Conservation (phyloP, 805 yeast genomes). For the Wickerhamiella sergipiensis region DNA sequence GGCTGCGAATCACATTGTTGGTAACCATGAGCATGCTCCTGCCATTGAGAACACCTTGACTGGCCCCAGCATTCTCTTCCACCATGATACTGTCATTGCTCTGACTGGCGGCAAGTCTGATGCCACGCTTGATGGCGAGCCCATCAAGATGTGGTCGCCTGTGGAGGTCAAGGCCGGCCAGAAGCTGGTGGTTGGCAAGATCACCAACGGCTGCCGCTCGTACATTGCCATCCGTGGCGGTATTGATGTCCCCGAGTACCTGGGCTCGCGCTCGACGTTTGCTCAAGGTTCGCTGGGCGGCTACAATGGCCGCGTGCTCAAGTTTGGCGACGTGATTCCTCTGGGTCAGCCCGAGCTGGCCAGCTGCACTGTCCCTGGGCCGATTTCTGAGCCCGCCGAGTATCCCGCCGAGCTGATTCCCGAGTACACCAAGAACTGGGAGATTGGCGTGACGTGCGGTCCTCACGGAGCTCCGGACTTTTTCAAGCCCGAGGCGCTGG, state of each 20-base stretch:
- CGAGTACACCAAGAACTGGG: slow-evolving; percentile 47
- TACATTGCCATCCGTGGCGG: slow-evolving; percentile 88
- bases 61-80: slow-evolving; percentile 82
- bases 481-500: slow-evolving; percentile 61
- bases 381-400: slow-evolving; percentile 47
- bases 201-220: slow-evolving; percentile 73
- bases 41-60: slow-evolving; percentile 78
- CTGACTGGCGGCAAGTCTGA: slow-evolving; percentile 76
- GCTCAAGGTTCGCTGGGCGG: slow-evolving; percentile 90
- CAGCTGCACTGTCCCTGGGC: slow-evolving; percentile 58
- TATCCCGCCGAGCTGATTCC: slow-evolving; percentile 48
- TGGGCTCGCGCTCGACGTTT: slow-evolving; percentile 94
- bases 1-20: slow-evolving; percentile 80
- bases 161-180: slow-evolving; percentile 60
- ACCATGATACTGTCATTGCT: slow-evolving; percentile 61
- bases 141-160: slow-evolving; percentile 58
- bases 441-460: slow-evolving; percentile 87
- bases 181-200: slow-evolving; percentile 65
- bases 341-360: slow-evolving; percentile 63
- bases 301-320: slow-evolving; percentile 80
- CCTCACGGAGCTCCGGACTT: slow-evolving; percentile 98
- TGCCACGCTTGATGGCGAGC: slow-evolving; percentile 49
- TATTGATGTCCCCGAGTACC: slow-evolving; percentile 82
- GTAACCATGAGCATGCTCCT: slow-evolving; percentile 69
- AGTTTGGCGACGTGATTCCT: slow-evolving; percentile 83